A percentile compares a stretch with the other conserved stretches of the same genome.
These are phyloP conservation scores for Nannizzia gypsea DNA, from an alignment of 2,329 filamentous ascomycete genomes.

Conservation along the genomic window DNA sequence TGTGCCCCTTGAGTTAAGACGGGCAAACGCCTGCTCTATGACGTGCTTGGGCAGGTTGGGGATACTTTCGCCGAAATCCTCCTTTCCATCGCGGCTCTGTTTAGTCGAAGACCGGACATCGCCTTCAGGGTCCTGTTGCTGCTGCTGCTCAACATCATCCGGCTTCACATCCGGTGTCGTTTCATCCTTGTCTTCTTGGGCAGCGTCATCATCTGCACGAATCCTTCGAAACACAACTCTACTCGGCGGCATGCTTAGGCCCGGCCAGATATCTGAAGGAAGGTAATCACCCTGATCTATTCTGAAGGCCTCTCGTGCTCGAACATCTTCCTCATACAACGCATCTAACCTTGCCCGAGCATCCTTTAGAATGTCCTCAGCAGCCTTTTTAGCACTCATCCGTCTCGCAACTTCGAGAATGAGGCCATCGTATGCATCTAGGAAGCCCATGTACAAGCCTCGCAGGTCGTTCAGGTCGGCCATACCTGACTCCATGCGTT, in stretches of 20 bases:
- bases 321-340: constrained; percentile 60
- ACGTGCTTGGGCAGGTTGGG: constrained; percentile 33
- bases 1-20: constrained; percentile 21
- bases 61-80: constrained; percentile 18
- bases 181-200: constrained; percentile 6
- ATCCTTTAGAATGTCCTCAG: constrained; percentile 62
- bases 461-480: constrained; percentile 65
- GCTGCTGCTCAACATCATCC: neutral
- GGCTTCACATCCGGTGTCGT: neutral
- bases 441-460: constrained; percentile 78
- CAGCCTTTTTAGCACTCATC: constrained; percentile 58
- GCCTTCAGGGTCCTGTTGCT: neutral
- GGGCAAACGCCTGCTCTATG: constrained; percentile 33
- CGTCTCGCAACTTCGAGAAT: constrained; percentile 74
- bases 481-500: constrained; percentile 56
- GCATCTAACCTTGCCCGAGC: constrained; percentile 65
- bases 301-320: constrained; percentile 65
- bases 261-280: constrained; percentile 78
- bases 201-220: constrained; percentile 23
- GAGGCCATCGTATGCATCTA: constrained; percentile 70
- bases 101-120: neutral
- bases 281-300: constrained; percentile 75
- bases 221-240: constrained; percentile 32
- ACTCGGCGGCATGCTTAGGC: constrained; percentile 49
- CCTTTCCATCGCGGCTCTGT: neutral